These are phyloP conservation scores for Suhomyces kunorum DNA, from an alignment of 1,139 yeast species.

Conservation along the genomic window DNA sequence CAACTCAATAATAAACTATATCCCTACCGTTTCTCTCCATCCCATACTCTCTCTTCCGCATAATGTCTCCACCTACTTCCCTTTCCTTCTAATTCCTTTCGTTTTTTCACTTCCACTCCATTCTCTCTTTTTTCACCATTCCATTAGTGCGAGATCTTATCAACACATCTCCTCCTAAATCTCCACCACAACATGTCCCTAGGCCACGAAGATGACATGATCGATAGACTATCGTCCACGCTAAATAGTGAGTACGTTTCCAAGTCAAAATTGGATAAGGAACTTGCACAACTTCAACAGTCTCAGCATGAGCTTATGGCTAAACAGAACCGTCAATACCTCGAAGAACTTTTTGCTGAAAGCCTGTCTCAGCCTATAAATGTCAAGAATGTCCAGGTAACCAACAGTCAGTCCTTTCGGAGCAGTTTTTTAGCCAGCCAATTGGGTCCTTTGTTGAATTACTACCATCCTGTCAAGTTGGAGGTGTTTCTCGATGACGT, in stretches of 20 bases:
- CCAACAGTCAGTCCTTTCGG: slow-evolving; percentile 56
- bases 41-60: neutral
- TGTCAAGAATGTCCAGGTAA: slow-evolving; percentile 51
- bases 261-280: slow-evolving; percentile 30
- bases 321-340: slow-evolving; percentile 41
- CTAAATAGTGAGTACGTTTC: slow-evolving; percentile 10
- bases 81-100: too few relatives aligned
- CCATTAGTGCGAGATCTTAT: neutral
- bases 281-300: slow-evolving; percentile 28
- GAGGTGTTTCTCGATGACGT: slow-evolving; percentile 37
- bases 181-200: slow-evolving; percentile 21
- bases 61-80: too few relatives aligned
- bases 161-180: neutral
- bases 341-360: slow-evolving; percentile 45
- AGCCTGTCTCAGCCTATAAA: slow-evolving; percentile 47
- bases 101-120: neutral
- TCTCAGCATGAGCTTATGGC: slow-evolving; percentile 36
- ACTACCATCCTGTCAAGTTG: slow-evolving; percentile 33
- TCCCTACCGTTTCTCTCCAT: neutral
- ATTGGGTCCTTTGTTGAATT: slow-evolving; percentile 50
- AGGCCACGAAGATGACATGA: slow-evolving; percentile 31
- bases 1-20: neutral
- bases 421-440: slow-evolving; percentile 55
- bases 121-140: neutral
- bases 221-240: slow-evolving; percentile 27